A percentile compares a stretch with the other conserved stretches of the same genome.
Conservation (phyloP, 1,284 basidiomycete species). For the Rhodotorula sp. region DNA sequence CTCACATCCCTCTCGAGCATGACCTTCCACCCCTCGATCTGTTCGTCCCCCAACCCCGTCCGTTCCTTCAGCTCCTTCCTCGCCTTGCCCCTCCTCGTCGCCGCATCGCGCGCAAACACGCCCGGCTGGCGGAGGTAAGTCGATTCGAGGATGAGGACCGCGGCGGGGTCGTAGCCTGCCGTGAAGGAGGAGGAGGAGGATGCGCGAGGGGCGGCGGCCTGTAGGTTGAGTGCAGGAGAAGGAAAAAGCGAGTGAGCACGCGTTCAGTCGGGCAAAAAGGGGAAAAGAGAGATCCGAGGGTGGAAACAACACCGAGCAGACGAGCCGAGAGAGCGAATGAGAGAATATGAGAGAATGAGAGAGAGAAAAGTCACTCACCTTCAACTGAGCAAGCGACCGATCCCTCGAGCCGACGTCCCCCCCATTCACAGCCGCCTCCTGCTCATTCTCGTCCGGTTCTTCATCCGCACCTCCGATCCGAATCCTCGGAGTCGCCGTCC, state of each 20-base stretch:
- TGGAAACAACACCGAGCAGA: no score
- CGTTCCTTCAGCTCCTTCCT: slow-evolving; percentile 64
- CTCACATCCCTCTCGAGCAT: slow-evolving; percentile 81
- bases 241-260: no score
- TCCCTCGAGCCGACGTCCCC: no score
- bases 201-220: neutral
- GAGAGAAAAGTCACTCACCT: no score
- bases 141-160: slow-evolving; percentile 59
- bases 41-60: slow-evolving; percentile 72
- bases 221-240: neutral
- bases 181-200: neutral
- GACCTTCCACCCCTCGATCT: slow-evolving; percentile 82
- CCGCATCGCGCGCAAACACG: slow-evolving; percentile 71
- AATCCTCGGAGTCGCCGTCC: slow-evolving; percentile 44
- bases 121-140: slow-evolving; percentile 71
- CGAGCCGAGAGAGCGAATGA: no score
- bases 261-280: no score
- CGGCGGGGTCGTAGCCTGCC: neutral
- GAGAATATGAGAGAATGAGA: no score
- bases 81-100: slow-evolving; percentile 65
- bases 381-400: neutral
- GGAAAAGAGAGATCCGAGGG: no score
- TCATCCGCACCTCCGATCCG: slow-evolving; percentile 33
- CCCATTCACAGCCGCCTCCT: neutral
- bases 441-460: slow-evolving; percentile 6